Evolutionary conservation across 2,329 filamentous ascomycete genomes (phyloP).

Genomic region (Neocatenulostroma microsporum): DNA sequence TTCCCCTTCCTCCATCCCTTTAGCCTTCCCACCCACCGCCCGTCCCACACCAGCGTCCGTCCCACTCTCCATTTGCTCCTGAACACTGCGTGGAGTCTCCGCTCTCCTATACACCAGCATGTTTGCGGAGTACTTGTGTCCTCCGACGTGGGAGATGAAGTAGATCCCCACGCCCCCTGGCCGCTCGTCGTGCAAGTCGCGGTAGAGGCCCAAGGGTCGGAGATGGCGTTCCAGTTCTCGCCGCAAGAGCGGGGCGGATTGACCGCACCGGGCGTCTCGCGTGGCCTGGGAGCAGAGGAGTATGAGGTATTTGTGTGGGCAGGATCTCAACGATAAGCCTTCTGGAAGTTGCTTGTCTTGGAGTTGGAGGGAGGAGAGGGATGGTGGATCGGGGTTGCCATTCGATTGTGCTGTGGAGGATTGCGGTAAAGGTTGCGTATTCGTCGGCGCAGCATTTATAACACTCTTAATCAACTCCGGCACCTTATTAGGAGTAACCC

Average conservation of each 20-base stretch:
- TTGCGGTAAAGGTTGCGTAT: conserved; percentile 47
- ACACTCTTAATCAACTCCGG: conserved; percentile 63
- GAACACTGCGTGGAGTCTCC: conserved; percentile 21
- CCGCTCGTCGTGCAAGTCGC: conserved; percentile 79
- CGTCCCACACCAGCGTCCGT: conserved; percentile 19
- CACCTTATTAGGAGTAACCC: conserved; percentile 69
- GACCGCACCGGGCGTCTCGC: conserved; percentile 89
- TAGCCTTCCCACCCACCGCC: conserved; percentile 32
- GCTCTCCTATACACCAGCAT: conserved; percentile 77
- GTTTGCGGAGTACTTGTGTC: conserved; percentile 94
- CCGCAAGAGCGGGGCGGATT: conserved; percentile 81
- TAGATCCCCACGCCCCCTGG: conserved; percentile 92
- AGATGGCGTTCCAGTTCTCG: conserved; percentile 86
- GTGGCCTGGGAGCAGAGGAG: conserved; percentile 90
- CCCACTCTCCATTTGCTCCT: conserved; percentile 14
- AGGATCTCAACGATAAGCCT: conserved; percentile 52
- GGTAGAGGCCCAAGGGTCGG: conserved; percentile 71
- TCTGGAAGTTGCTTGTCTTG: no score
- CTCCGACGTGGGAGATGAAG: conserved; percentile 92
- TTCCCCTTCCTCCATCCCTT: conserved; percentile 33
- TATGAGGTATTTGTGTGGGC: conserved; percentile 77
- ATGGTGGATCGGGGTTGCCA: no score
- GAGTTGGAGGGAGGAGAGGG: conserved; percentile 10
- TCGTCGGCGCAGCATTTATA: conserved; percentile 67
- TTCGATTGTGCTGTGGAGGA: conserved; percentile 1